phyloP scores from a whole-genome alignment of 1,284 basidiomycete species.

The Pseudozyma pruni region DNA sequence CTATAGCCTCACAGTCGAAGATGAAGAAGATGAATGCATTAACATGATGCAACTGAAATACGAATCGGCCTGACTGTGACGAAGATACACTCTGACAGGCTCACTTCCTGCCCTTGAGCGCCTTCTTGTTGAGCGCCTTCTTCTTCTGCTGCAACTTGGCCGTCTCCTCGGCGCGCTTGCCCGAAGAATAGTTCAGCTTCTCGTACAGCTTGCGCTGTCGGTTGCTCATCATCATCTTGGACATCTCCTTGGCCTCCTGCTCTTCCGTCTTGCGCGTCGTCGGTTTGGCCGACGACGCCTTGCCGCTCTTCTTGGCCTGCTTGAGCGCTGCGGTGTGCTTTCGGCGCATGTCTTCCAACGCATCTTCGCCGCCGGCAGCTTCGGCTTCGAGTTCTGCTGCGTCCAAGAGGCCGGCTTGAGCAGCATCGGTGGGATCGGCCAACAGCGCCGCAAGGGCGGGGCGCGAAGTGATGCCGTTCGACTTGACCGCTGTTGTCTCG shows the following conservation, averaged over 20 bases:
- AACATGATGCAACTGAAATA: neutral
- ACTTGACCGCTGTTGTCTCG: slow-evolving; percentile 11
- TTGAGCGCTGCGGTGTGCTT: slow-evolving; percentile 57
- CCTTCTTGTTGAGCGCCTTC: slow-evolving; percentile 56
- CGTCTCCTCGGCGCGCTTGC: slow-evolving; percentile 79
- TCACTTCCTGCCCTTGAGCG: slow-evolving; percentile 29
- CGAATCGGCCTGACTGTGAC: neutral
- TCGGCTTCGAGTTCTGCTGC: slow-evolving; percentile 94
- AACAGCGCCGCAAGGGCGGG: slow-evolving; percentile 70
- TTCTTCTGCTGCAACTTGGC: slow-evolving; percentile 59
- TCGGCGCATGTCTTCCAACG: slow-evolving; percentile 79
- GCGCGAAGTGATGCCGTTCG: slow-evolving; percentile 19
- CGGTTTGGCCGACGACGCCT: slow-evolving; percentile 65
- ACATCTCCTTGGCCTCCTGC: slow-evolving; percentile 76
- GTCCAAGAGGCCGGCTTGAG: slow-evolving; percentile 78
- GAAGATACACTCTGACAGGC: neutral
- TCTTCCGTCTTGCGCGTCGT: slow-evolving; percentile 72
- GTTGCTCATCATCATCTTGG: slow-evolving; percentile 98
- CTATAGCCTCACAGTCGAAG: neutral
- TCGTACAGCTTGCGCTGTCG: slow-evolving; percentile 95
- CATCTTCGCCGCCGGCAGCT: slow-evolving; percentile 82
- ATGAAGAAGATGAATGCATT: neutral
- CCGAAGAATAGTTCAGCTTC: slow-evolving; percentile 89
- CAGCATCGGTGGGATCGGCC: slow-evolving; percentile 73
- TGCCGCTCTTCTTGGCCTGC: slow-evolving; percentile 51